Base-by-base conservation (phyloP, 805 yeast genomes). In the Tetrapisispora namnaoensis region DNA sequence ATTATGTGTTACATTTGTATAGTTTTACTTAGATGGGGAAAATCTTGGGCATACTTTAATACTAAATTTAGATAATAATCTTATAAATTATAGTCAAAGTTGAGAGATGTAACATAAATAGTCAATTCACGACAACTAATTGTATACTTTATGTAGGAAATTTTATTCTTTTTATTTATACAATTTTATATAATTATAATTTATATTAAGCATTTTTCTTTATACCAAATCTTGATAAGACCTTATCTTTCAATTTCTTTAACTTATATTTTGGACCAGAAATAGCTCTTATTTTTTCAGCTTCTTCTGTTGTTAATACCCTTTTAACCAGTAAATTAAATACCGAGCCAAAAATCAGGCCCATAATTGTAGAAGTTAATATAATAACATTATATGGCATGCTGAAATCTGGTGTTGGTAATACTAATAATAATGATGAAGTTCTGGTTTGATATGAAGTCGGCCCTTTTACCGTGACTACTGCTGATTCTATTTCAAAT, bases 331-430 rank as follows among this genome's bases (percentile, higher is more conserved):
- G 61, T 47, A 89, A 69, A 59, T 91, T 90, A 70, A 82, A 89
- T 1, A 90, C 60, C 0, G 91, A 79, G 9, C 98, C 98, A 69
- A 90, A 91, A 0, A 91, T 82, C 50, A 93, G 70, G 0, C 98
- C 88, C 87, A 93, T 84, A 7, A 89, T 83, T 0, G 99, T 93
- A 8, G 95, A 86, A 0, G 98, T 86, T 53, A 93, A 72, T 42
- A 93, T 93, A 52, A 93, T 91, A 39, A 93, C 99, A 59, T 93
- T 93, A 65, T 93, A 93, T 0, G 99, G 99, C 99, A 93, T 93
- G 53, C 95, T 86, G 68, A 93, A 93, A 69, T 93, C 99, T 0
- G 99, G 99, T 0, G 98, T 93, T 2, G 99, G 96, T 46, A 93
- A 73, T 0, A 93, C 79, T 44, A 93, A 71, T 50, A 93, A 71